Percentiles rank a stretch among this genome's conserved stretches.
Evolutionary conservation across 768 basidiomycete genomes (phyloP).

Genomic region (Cystofilobasidium capitatum): DNA sequence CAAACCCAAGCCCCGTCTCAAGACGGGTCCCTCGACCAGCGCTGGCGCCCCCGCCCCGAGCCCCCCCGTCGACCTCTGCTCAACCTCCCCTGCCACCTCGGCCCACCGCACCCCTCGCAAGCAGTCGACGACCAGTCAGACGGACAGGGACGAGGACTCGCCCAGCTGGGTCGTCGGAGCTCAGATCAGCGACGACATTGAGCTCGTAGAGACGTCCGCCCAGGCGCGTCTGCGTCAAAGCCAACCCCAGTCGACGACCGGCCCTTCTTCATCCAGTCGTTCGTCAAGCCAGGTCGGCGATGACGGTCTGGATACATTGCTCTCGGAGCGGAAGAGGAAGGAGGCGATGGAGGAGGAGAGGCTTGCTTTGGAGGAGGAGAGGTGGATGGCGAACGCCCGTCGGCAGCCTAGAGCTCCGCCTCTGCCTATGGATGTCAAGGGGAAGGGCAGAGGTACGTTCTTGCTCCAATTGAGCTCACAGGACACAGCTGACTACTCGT

Average conservation of each 20-base stretch:
- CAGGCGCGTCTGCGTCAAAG: not conserved
- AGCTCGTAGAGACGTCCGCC: conserved; percentile 1
- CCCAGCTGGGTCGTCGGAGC: not conserved
- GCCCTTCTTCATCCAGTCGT: no score
- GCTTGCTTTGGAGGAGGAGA: not conserved
- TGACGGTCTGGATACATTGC: not conserved
- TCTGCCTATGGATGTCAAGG: not conserved
- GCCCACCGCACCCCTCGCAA: not conserved
- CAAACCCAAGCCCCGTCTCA: conserved; percentile 1
- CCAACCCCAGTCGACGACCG: not conserved
- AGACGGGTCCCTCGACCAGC: not conserved
- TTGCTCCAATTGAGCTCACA: no score
- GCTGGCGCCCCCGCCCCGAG: not conserved
- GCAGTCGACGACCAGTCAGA: not conserved
- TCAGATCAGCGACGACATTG: not conserved
- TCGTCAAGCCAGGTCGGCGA: not conserved
- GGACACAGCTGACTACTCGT: no score
- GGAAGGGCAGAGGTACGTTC: not conserved
- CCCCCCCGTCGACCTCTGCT: not conserved
- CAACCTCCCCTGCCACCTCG: not conserved
- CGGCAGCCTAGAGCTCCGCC: not conserved
- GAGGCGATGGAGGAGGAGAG: not conserved
- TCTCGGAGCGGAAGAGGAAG: not conserved
- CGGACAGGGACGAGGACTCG: not conserved
- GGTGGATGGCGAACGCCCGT: not conserved